Conservation (phyloP, 495 filamentous ascomycete species). For the Copromyces sp. region DNA sequence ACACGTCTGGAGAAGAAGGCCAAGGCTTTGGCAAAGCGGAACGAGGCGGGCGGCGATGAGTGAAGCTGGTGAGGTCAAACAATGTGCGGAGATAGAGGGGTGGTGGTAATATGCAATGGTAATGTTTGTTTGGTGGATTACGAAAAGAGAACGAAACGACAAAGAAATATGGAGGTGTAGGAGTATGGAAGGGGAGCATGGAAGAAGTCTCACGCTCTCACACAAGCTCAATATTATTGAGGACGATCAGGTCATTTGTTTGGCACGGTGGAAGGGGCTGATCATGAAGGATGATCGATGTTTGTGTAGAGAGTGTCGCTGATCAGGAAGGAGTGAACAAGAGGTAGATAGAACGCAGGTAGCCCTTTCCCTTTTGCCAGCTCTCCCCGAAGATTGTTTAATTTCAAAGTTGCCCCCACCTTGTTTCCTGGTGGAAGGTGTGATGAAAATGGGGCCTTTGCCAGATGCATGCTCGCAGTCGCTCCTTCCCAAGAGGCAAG, state of each 20-base stretch:
- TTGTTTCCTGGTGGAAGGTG: background rate
- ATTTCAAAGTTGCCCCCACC: background rate
- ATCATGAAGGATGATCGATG: background rate
- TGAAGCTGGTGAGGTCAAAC: background rate
- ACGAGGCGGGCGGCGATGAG: background rate
- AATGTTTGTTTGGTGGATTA: background rate
- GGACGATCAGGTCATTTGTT: background rate
- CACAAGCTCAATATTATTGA: background rate
- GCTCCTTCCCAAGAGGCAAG: background rate
- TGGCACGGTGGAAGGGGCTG: background rate
- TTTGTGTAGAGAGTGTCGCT: background rate
- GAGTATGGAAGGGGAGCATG: background rate
- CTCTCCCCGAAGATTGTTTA: background rate
- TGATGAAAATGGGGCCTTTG: background rate
- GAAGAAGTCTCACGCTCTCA: background rate
- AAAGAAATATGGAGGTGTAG: background rate
- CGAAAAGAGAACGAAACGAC: background rate
- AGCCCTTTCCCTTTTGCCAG: background rate
- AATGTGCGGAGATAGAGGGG: background rate
- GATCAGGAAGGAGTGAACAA: background rate
- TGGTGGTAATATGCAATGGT: background rate
- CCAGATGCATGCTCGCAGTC: background rate
- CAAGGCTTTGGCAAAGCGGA: background rate
- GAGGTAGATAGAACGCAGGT: background rate
- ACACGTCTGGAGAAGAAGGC: background rate